phyloP scores from a whole-genome alignment of 345 rosid genomes.

The Hypericum perforatum region DNA sequence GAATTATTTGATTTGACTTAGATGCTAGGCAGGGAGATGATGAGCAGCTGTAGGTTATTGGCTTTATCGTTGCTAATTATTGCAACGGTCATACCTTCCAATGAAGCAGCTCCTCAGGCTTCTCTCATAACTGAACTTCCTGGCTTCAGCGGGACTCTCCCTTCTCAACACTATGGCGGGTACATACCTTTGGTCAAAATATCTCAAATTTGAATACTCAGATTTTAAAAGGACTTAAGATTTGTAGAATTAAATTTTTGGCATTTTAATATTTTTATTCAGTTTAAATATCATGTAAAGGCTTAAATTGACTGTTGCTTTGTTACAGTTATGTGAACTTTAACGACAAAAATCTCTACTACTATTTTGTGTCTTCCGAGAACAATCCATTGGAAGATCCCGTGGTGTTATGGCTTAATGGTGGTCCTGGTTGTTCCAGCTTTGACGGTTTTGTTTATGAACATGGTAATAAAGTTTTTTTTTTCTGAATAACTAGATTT shows the following conservation, averaged over 20 bases:
- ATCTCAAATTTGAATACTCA: no score
- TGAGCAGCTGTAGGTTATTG: constrained; percentile 3
- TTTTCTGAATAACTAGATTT: not conserved
- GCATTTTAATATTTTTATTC: no score
- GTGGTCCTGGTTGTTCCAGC: constrained; percentile 35
- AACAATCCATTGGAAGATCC: constrained; percentile 19
- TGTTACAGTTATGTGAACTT: constrained; percentile 27
- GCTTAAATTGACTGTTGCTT: not conserved
- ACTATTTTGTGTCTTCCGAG: constrained; percentile 26
- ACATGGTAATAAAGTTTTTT: constrained; percentile 20
- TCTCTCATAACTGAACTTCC: constrained; percentile 24
- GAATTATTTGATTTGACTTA: no score
- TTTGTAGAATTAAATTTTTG: no score
- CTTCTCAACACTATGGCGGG: constrained; percentile 35
- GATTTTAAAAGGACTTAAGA: no score
- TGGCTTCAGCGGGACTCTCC: constrained; percentile 26
- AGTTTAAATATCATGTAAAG: no score
- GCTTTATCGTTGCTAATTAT: not conserved
- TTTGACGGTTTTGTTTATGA: constrained; percentile 25
- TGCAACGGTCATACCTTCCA: not conserved
- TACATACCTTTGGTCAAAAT: not conserved
- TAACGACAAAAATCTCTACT: constrained; percentile 31
- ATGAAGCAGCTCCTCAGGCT: constrained; percentile 21
- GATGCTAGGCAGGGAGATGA: no score
- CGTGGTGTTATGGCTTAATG: constrained; percentile 31